These are phyloP conservation scores for Sphagnum magellanicum DNA, from an alignment of 228 moss, liverwort and hornwort genomes.

Conservation along the genomic window DNA sequence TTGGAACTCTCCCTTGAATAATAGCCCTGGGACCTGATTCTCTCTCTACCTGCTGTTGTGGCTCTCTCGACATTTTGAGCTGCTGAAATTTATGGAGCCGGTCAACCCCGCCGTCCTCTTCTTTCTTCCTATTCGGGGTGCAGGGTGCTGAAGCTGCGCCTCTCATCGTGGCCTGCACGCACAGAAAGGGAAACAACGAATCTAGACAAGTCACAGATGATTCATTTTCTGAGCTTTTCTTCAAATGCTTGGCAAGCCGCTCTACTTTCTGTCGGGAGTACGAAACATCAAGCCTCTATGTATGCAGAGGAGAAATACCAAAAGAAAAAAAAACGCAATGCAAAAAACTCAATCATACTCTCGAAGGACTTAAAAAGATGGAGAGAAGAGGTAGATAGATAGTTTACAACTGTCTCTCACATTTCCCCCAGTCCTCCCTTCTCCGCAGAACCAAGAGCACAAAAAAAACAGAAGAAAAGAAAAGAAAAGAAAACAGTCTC, in stretches of 20 bases:
- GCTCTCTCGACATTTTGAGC: constrained; percentile 22
- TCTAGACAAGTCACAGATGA: background rate
- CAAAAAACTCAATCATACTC: no score
- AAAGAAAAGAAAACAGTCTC: background rate
- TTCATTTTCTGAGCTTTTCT: no score
- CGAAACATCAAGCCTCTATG: no score
- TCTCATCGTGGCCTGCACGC: constrained; percentile 36
- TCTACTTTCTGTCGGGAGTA: no score
- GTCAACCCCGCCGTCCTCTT: constrained; percentile 13
- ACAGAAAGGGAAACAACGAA: background rate
- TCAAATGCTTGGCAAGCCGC: no score
- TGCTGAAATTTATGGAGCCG: constrained; percentile 38
- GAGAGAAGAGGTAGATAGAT: background rate
- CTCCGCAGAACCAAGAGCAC: no score
- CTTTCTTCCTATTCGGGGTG: constrained; percentile 27
- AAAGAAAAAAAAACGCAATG: no score
- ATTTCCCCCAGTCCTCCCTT: no score
- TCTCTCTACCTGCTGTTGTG: constrained; percentile 23
- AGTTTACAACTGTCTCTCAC: no score
- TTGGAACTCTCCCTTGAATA: constrained; percentile 28
- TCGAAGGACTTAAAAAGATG: background rate
- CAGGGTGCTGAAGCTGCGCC: constrained; percentile 50
- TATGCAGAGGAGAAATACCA: no score
- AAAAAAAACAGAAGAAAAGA: background rate
- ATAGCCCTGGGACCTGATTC: constrained; percentile 34